Evolutionary conservation across 805 yeast species (phyloP).

Genomic region (Nakazawaea wyomingensis): DNA sequence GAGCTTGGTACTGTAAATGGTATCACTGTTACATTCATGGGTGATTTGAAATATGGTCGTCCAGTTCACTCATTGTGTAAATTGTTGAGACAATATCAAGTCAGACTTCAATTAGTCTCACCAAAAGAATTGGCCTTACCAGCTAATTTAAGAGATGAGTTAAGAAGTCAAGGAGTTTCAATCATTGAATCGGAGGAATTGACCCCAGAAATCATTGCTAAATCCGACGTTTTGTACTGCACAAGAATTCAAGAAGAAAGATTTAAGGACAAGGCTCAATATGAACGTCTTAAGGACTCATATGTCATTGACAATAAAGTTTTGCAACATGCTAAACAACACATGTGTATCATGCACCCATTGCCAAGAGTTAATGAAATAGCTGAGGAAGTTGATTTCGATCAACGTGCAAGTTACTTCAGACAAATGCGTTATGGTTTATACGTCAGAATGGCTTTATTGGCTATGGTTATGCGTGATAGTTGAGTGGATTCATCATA

Average conservation of each 20-base stretch:
- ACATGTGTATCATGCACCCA: constrained; percentile 99
- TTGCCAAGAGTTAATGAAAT: constrained; percentile 96
- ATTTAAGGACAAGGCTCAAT: constrained; percentile 69
- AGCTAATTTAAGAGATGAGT: constrained; percentile 59
- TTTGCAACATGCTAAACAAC: constrained; percentile 88
- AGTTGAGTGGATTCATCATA: constrained; percentile 5
- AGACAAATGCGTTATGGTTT: constrained; percentile 99
- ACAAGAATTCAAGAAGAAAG: constrained; percentile 98
- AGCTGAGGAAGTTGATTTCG: constrained; percentile 97
- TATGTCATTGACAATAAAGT: constrained; percentile 91
- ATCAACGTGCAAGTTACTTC: constrained; percentile 98
- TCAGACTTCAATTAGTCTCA: constrained; percentile 84
- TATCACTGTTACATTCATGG: constrained; percentile 97
- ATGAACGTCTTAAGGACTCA: constrained; percentile 83
- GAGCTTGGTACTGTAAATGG: constrained; percentile 98
- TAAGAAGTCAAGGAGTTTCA: constrained; percentile 63
- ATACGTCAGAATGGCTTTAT: constrained; percentile 96
- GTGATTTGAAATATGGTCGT: constrained; percentile 96
- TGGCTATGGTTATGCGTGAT: constrained; percentile 95
- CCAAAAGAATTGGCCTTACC: constrained; percentile 90
- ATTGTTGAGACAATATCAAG: constrained; percentile 86
- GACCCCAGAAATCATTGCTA: constrained; percentile 79
- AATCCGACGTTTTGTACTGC: constrained; percentile 93
- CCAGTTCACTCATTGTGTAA: constrained; percentile 96
- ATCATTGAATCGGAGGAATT: constrained; percentile 69